Percentiles rank a stretch among this genome's conserved stretches.
phyloP scores from a whole-genome alignment of 495 filamentous ascomycete genomes.

The Xanthoparmelia taractica region DNA sequence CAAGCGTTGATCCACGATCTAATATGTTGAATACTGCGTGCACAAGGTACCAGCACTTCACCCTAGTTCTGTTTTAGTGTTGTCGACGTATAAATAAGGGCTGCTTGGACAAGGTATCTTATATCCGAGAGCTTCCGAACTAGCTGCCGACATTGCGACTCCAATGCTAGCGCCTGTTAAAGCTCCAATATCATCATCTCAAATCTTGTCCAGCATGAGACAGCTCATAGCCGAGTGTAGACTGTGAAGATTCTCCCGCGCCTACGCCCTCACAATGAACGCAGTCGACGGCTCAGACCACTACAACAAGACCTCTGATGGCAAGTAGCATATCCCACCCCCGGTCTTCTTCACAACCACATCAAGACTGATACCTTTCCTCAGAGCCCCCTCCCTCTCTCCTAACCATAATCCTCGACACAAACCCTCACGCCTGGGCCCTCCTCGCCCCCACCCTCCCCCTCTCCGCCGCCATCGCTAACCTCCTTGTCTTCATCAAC shows the following conservation, averaged over 20 bases:
- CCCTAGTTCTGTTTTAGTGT: too few relatives aligned
- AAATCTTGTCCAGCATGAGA: not conserved
- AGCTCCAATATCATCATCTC: not conserved
- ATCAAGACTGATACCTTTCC: conserved; percentile 22
- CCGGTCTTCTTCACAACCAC: not conserved
- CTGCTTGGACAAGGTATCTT: too few relatives aligned
- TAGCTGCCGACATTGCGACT: not conserved
- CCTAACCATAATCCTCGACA: conserved; percentile 86
- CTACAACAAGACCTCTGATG: conserved; percentile 54
- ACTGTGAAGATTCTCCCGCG: not conserved
- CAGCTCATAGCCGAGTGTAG: not conserved
- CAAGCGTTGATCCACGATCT: too few relatives aligned
- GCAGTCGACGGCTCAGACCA: conserved; percentile 84
- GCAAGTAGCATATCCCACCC: conserved; percentile 28
- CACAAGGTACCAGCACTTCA: too few relatives aligned
- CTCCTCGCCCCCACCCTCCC: conserved; percentile 68
- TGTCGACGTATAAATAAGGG: too few relatives aligned
- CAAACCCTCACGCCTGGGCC: conserved; percentile 91
- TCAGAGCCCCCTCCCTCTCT: conserved; percentile 73
- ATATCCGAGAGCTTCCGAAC: too few relatives aligned
- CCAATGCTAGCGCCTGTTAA: not conserved
- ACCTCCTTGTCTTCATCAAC: conserved; percentile 92
- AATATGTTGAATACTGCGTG: too few relatives aligned
- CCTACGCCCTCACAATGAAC: conserved; percentile 51
- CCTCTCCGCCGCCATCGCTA: conserved; percentile 75